phyloP scores from a whole-genome alignment of 2,329 filamentous ascomycete genomes.

The Claviceps capensis region DNA sequence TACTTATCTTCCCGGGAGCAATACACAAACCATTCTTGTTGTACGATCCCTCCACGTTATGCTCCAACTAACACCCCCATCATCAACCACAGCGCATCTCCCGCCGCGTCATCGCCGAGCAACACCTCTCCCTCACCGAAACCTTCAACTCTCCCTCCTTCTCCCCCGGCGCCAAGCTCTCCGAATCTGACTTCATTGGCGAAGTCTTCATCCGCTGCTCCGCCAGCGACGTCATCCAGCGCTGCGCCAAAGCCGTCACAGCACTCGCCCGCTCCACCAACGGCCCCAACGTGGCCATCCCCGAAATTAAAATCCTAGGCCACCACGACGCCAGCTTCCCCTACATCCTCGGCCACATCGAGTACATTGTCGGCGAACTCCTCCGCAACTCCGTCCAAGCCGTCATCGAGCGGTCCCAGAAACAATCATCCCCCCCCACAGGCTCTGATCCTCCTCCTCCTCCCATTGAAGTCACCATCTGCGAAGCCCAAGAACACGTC shows the following conservation, averaged over 20 bases:
- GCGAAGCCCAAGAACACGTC: slow-evolving; percentile 86
- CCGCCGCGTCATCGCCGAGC: slow-evolving; percentile 89
- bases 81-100: slow-evolving; percentile 59
- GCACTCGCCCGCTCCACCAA: slow-evolving; percentile 64
- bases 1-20: too few relatives aligned
- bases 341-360: slow-evolving; percentile 88
- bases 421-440: slow-evolving; percentile 29
- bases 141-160: slow-evolving; percentile 88
- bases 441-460: slow-evolving; percentile 59
- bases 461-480: slow-evolving; percentile 87
- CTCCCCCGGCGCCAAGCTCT: slow-evolving; percentile 63
- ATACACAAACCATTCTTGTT: neutral
- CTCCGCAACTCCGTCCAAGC: slow-evolving; percentile 91
- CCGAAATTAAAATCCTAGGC: slow-evolving; percentile 70
- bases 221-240: slow-evolving; percentile 75
- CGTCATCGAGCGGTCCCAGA: slow-evolving; percentile 60
- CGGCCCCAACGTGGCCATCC: slow-evolving; percentile 55
- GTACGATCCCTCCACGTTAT: neutral
- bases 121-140: slow-evolving; percentile 88
- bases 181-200: slow-evolving; percentile 74
- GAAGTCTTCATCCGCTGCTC: slow-evolving; percentile 92
- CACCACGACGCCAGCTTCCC: slow-evolving; percentile 86
- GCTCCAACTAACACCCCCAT: neutral
- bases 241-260: slow-evolving; percentile 64
- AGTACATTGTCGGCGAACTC: slow-evolving; percentile 94